phyloP scores from a whole-genome alignment of 192 early-diverging fungal genomes.

The Gamsiella multidivaricata region DNA sequence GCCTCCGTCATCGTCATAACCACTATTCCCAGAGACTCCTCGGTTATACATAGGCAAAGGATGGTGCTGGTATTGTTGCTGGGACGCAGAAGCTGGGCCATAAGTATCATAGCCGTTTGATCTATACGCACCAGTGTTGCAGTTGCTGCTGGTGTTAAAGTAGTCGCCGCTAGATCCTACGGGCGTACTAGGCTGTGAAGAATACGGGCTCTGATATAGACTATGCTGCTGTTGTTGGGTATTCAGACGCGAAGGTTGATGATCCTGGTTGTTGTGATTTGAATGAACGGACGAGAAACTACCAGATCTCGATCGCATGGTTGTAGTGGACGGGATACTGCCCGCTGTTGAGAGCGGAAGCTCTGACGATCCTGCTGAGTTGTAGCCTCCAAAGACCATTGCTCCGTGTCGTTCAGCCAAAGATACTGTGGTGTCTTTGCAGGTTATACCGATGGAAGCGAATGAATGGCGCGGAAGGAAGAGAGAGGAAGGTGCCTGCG shows the following conservation, averaged over 20 bases:
- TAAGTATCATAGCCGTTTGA: neutral
- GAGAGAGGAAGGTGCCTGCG: neutral
- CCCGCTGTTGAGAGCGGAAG: slow-evolving; percentile 13
- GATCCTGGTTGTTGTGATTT: slow-evolving; percentile 3
- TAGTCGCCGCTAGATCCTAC: neutral
- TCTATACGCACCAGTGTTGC: neutral
- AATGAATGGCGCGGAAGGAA: neutral
- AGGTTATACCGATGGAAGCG: neutral
- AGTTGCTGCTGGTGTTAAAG: neutral
- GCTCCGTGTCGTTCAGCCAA: neutral
- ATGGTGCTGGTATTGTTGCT: neutral
- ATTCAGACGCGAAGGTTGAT: neutral
- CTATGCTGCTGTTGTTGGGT: slow-evolving; percentile 5
- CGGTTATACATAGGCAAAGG: neutral
- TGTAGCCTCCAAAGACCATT: slow-evolving; percentile 35
- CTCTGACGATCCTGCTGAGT: slow-evolving; percentile 17
- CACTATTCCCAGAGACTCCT: neutral
- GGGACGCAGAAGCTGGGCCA: no score
- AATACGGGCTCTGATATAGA: slow-evolving; percentile 6
- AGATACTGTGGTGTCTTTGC: neutral
- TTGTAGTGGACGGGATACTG: neutral
- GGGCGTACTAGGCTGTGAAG: slow-evolving; percentile 13
- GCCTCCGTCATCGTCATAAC: slow-evolving; percentile 7
- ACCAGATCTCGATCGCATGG: slow-evolving; percentile 15
- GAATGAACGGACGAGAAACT: slow-evolving; percentile 33